Conservation (phyloP, 2,329 filamentous ascomycete species). For the Phyllosticta citribraziliensis region DNA sequence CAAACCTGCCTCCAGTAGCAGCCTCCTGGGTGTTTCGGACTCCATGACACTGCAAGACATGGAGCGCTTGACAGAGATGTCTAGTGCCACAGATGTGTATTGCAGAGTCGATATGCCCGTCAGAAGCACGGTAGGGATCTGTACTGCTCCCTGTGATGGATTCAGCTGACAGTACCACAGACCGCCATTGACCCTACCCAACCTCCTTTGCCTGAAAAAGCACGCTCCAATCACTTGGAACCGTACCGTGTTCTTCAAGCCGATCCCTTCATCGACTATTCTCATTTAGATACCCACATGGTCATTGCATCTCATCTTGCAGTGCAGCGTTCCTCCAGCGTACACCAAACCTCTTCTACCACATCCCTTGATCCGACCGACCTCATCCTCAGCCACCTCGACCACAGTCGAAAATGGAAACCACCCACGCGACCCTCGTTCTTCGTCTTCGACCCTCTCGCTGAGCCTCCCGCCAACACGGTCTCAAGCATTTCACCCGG, state of each 20-base stretch:
- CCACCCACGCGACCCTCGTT: constrained; percentile 31
- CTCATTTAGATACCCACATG: constrained; percentile 26
- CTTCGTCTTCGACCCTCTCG: constrained; percentile 44
- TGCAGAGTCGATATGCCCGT: constrained; percentile 37
- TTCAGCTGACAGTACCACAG: not conserved
- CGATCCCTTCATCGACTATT: constrained; percentile 37
- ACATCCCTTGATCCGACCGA: constrained; percentile 9
- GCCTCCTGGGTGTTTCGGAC: not conserved
- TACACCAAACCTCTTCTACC: not conserved
- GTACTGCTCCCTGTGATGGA: not conserved
- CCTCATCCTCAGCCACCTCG: constrained; percentile 22
- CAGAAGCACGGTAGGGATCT: not conserved
- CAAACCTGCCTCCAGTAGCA: constrained; percentile 41
- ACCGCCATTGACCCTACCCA: constrained; percentile 49
- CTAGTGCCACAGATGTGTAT: constrained; percentile 55
- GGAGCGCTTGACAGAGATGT: constrained; percentile 41
- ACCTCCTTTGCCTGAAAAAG: constrained; percentile 46
- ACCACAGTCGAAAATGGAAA: constrained; percentile 9
- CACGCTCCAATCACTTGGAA: constrained; percentile 45
- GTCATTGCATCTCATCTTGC: constrained; percentile 24
- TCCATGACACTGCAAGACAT: constrained; percentile 4
- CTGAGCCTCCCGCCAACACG: constrained; percentile 26
- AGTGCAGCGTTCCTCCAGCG: not conserved
- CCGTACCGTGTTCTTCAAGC: constrained; percentile 45
- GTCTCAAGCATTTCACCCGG: constrained; percentile 24